Evolutionary conservation across 2,329 filamentous ascomycete genomes (phyloP).

Genomic region (Leptoxyphium fumago): DNA sequence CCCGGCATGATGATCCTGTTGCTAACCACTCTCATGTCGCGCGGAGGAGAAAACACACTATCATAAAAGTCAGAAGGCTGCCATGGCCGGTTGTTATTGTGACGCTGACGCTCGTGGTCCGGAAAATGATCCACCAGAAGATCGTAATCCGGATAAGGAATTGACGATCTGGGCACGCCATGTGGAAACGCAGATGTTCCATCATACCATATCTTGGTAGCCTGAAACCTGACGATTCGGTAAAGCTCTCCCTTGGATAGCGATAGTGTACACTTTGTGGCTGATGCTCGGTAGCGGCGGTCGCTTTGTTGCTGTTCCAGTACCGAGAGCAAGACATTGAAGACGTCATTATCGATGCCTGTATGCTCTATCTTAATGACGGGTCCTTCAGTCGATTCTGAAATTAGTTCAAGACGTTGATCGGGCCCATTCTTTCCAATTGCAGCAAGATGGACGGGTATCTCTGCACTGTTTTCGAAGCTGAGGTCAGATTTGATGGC

Average conservation of each 20-base stretch:
- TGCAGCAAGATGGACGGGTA: slow-evolving; percentile 8
- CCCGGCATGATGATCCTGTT: slow-evolving; percentile 15
- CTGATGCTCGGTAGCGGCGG: not conserved
- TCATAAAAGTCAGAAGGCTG: slow-evolving; percentile 51
- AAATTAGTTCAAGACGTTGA: slow-evolving; percentile 9
- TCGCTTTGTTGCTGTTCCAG: not conserved
- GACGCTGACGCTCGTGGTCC: slow-evolving; percentile 8
- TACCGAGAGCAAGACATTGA: slow-evolving; percentile 5
- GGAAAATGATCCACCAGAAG: slow-evolving; percentile 11
- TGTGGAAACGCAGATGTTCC: slow-evolving; percentile 16
- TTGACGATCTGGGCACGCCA: slow-evolving; percentile 10
- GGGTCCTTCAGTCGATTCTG: slow-evolving; percentile 4
- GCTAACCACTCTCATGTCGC: slow-evolving; percentile 6
- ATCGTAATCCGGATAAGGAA: slow-evolving; percentile 15
- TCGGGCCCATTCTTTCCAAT: slow-evolving; percentile 7
- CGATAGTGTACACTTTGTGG: not conserved
- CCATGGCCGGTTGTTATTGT: slow-evolving; percentile 22
- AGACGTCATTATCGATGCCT: slow-evolving; percentile 5
- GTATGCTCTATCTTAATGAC: slow-evolving; percentile 12
- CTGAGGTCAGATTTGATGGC: slow-evolving; percentile 9
- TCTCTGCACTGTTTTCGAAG: slow-evolving; percentile 6
- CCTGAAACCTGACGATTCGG: slow-evolving; percentile 14
- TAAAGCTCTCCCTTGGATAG: slow-evolving; percentile 3
- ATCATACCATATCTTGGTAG: slow-evolving; percentile 16
- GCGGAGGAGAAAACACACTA: slow-evolving; percentile 47